Evolutionary conservation across 78 protist genomes (phyloP).

Genomic region (Dictyostelium capitatum): DNA sequence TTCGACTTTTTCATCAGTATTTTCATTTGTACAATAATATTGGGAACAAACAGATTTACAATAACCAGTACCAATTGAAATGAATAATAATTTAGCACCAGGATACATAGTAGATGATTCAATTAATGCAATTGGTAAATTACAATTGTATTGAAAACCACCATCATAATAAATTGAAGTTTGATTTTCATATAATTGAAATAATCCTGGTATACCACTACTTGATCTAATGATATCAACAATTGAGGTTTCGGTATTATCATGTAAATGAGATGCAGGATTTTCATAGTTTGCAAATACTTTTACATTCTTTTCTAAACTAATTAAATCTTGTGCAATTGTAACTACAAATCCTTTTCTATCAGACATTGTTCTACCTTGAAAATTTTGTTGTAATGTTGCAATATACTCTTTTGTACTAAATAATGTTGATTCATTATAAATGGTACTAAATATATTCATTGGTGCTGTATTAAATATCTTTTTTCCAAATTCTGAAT

Average conservation of each 20-base stretch:
- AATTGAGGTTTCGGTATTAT: not conserved
- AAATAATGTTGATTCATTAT: not conserved
- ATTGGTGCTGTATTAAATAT: not conserved
- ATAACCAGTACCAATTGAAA: constrained; percentile 21
- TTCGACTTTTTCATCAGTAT: not conserved
- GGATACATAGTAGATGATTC: not conserved
- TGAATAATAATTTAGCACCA: constrained; percentile 3
- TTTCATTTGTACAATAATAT: not conserved
- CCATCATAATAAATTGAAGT: constrained; percentile 7
- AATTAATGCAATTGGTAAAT: constrained; percentile 27
- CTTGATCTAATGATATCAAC: not conserved
- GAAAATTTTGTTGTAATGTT: not conserved
- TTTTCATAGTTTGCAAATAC: constrained; percentile 17
- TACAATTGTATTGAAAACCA: constrained; percentile 14
- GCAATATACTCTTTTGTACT: not conserved
- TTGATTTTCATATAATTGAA: constrained; percentile 3
- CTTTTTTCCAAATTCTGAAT: constrained; percentile 7
- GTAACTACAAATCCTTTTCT: constrained; percentile 16
- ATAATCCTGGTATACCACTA: constrained; percentile 11
- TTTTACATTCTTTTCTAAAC: not conserved
- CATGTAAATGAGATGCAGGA: not conserved
- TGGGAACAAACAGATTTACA: not conserved
- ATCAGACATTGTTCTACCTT: not conserved
- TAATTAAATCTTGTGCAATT: not conserved
- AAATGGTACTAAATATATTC: not conserved